phyloP scores from a whole-genome alignment of 495 filamentous ascomycete species.

The Aspergillus avenaceus region DNA sequence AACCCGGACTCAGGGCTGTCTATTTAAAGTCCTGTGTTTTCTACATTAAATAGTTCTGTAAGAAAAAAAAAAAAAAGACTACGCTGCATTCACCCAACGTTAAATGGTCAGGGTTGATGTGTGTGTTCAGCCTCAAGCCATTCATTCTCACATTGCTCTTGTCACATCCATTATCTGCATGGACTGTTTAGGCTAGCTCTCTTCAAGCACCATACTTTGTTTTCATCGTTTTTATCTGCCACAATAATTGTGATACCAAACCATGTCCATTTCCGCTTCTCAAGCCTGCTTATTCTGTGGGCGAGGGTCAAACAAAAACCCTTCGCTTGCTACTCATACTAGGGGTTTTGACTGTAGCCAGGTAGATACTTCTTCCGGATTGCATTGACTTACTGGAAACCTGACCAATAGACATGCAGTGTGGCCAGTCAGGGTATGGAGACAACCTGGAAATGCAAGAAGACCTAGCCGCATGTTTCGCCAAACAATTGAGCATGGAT shows the following conservation, averaged over 20 bases:
- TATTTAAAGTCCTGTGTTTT: too few relatives aligned
- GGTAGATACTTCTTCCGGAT: slow-evolving; percentile 20
- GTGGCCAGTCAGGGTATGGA: slow-evolving; percentile 36
- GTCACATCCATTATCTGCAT: neutral
- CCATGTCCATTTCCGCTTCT: slow-evolving; percentile 33
- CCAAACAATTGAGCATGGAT: slow-evolving; percentile 52
- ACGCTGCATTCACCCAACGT: neutral
- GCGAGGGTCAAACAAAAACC: slow-evolving; percentile 31
- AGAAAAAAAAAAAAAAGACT: neutral
- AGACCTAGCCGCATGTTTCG: slow-evolving; percentile 64
- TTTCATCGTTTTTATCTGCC: neutral
- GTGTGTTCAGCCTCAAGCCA: neutral
- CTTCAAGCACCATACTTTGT: neutral
- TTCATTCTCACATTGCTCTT: neutral
- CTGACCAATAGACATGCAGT: slow-evolving; percentile 25
- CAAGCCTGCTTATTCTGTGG: slow-evolving; percentile 37
- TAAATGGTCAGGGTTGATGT: neutral
- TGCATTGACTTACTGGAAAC: neutral
- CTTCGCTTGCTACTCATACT: slow-evolving; percentile 26
- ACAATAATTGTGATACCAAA: neutral
- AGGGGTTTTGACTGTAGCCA: slow-evolving; percentile 34
- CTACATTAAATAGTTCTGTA: too few relatives aligned
- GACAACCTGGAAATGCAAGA: slow-evolving; percentile 53
- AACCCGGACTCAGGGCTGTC: neutral
- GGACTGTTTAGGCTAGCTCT: neutral